Evolutionary conservation across 352 stramenopile species (phyloP), one percentile per base, ranked within the genome.

Genomic region (Pythium phragmitis): DNA sequence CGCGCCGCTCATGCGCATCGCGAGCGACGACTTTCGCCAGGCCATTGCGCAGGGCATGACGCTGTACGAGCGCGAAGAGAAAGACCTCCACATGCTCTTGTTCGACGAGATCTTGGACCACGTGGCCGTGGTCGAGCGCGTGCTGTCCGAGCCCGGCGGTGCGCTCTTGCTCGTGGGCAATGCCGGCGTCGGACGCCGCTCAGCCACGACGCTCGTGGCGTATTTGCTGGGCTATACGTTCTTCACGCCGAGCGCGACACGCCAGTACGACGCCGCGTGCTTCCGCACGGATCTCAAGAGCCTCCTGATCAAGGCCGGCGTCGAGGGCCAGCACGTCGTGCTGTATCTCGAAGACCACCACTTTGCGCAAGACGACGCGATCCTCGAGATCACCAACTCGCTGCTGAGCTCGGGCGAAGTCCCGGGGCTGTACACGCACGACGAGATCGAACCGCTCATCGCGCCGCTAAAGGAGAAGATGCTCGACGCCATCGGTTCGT

Each of bases 51-150:
- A 98, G 46, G 92, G 91, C 9, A 87, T 98, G 23, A 79, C 96
- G 13, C 76, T 98, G n/a, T 98, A 98, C 60, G 94, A 98, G 61
- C 89, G 95, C 11, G 95, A 98, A 65, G 92, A 98, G 60, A 90
- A 94, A 42, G 91, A 98, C 26, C 76, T 98, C 21, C 84, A 96
- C 59, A 96, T 98, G 74, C 68, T 96, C n/a, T 74, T 98, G 1
- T 98, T 98, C 41, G 77, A 92, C 17, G 90, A 98, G 54, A 92
- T 97, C 26, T 77, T 98, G 0, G 88, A 98, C 34, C 88, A 98
- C 47, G 65, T 98, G 26, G 79, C 93, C 8, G 80, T 93, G 3
- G 80, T 98, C 0, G 94, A 98, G 68, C 83, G 93, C 17, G 82
- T 97, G 1, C 56, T 98, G 7, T 96, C 87, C 0, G 72, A 92